A percentile compares a stretch with the other conserved stretches of the same genome.
These are phyloP conservation scores for Daldinia eschscholtzii DNA, from an alignment of 2,329 filamentous ascomycete genomes.

Conservation along the genomic window DNA sequence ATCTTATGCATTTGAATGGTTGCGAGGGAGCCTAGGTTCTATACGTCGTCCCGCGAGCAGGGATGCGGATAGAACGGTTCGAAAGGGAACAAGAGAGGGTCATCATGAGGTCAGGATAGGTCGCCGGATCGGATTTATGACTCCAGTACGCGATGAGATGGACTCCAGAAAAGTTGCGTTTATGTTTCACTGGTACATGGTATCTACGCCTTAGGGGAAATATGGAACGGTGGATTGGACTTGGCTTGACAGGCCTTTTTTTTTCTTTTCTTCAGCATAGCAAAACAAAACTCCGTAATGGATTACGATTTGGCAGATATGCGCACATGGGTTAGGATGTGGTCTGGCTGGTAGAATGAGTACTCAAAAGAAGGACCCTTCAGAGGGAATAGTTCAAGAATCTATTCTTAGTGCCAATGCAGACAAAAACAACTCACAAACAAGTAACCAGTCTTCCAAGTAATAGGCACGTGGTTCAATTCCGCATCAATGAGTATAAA, in stretches of 20 bases:
- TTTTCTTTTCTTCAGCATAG: not conserved
- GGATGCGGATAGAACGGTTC: not conserved
- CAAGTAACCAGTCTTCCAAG: not conserved
- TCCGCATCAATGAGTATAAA: not conserved
- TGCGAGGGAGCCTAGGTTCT: not conserved
- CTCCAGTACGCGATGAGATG: not conserved
- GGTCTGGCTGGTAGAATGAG: not conserved
- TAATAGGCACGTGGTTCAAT: not conserved
- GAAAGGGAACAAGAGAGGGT: not conserved
- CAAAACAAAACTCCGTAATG: not conserved
- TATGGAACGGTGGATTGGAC: not conserved
- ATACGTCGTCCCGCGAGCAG: too few relatives aligned
- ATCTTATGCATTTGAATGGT: not conserved
- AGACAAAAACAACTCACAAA: not conserved
- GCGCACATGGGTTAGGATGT: not conserved
- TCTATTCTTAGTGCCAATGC: not conserved
- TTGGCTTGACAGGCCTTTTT: not conserved
- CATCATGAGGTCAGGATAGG: not conserved
- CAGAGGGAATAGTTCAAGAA: not conserved
- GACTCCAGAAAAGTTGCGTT: not conserved
- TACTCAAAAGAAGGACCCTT: not conserved
- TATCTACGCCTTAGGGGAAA: not conserved
- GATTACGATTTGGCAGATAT: not conserved
- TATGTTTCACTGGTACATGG: slow-evolving; percentile 3
- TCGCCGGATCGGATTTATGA: not conserved